These are phyloP conservation scores for Metschnikowia santaceciliae DNA, from an alignment of 805 yeast species.

Conservation along the genomic window DNA sequence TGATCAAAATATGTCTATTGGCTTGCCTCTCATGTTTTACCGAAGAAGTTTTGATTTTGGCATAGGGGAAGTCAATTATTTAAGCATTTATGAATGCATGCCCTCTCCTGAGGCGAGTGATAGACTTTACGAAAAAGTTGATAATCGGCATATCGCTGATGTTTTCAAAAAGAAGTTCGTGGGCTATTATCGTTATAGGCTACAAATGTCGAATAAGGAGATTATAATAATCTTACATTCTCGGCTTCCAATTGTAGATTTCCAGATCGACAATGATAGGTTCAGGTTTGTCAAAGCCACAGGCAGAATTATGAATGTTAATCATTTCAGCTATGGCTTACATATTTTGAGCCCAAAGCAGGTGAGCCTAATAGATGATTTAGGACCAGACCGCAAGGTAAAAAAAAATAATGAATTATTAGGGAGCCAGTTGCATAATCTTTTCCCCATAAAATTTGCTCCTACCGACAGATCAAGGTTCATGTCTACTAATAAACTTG, in stretches of 20 bases:
- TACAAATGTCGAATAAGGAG: conserved; percentile 7
- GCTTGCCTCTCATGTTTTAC: conserved; percentile 12
- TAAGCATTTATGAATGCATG: conserved; percentile 8
- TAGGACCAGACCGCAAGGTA: conserved; percentile 11
- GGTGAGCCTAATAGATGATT: conserved; percentile 9
- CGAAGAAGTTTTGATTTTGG: conserved; percentile 6
- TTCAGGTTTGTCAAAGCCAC: conserved; percentile 11
- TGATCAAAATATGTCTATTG: conserved; percentile 11
- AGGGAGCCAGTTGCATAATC: conserved; percentile 4
- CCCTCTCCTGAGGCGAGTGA: conserved; percentile 13
- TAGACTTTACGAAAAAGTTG: conserved; percentile 10
- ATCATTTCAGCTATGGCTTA: conserved; percentile 11
- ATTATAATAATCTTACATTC: conserved; percentile 8
- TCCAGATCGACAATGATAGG: conserved; percentile 7
- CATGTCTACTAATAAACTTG: conserved; percentile 7
- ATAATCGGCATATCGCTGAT: conserved; percentile 10
- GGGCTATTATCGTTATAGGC: conserved; percentile 12
- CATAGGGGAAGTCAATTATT: conserved; percentile 10
- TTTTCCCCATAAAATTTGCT: conserved; percentile 4
- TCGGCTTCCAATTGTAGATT: conserved; percentile 13
- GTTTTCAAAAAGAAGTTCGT: conserved; percentile 7
- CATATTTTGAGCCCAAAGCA: conserved; percentile 8
- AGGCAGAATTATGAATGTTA: not conserved
- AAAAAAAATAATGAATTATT: conserved; percentile 8
- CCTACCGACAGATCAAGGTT: conserved; percentile 5